These are phyloP conservation scores for Pulveroboletus sp. DNA, from an alignment of 768 basidiomycete genomes.

Conservation along the genomic window DNA sequence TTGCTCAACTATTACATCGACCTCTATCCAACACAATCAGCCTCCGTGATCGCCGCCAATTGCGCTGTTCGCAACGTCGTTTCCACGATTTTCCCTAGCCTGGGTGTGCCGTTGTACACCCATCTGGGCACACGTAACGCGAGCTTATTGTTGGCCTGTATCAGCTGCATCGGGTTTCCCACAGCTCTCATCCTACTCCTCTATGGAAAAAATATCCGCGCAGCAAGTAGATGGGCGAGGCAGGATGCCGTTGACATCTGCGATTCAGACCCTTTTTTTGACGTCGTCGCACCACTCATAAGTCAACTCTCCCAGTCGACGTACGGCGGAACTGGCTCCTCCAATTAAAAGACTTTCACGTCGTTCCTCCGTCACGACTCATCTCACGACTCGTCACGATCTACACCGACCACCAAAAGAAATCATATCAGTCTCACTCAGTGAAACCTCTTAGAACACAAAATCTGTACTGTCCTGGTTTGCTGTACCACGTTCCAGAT, in stretches of 20 bases:
- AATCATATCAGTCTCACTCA: background rate
- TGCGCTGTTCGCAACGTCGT: slow-evolving; percentile 22
- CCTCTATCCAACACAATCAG: slow-evolving; percentile 6
- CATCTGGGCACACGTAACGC: slow-evolving; percentile 17
- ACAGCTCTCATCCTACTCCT: slow-evolving; percentile 16
- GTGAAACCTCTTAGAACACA: background rate
- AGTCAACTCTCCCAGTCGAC: slow-evolving; percentile 2
- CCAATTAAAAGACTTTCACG: background rate
- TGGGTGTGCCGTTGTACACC: slow-evolving; percentile 24
- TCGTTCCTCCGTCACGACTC: too few species aligned
- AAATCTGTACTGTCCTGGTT: background rate
- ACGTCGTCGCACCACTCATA: slow-evolving; percentile 6
- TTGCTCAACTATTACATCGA: background rate
- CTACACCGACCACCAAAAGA: background rate
- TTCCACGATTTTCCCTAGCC: slow-evolving; percentile 21
- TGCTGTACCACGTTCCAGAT: background rate
- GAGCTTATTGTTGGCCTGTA: slow-evolving; percentile 16
- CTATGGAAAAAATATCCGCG: slow-evolving; percentile 21
- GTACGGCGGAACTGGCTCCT: slow-evolving; percentile 11
- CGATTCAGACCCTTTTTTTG: background rate
- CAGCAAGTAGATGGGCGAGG: slow-evolving; percentile 23
- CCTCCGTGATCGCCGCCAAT: slow-evolving; percentile 29
- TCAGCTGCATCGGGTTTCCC: slow-evolving; percentile 26
- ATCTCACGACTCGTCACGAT: slow-evolving; percentile 1
- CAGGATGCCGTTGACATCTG: slow-evolving; percentile 9